Conservation (phyloP, 768 basidiomycete species). For the Amanita jacksonii region DNA sequence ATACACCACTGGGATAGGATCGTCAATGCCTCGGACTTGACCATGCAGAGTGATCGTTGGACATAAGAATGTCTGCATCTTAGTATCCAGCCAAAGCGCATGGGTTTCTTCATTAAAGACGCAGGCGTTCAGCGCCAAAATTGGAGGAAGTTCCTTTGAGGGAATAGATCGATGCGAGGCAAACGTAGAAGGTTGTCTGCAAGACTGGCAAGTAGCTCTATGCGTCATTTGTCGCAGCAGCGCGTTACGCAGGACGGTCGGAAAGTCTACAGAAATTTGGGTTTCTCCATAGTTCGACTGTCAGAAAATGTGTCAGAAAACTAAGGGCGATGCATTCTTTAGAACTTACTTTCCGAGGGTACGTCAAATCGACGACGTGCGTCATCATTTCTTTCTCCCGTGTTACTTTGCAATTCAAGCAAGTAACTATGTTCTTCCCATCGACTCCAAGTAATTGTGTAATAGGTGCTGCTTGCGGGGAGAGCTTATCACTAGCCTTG, state of each 20-base stretch:
- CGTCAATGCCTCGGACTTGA: constrained; percentile 49
- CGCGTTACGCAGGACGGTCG: constrained; percentile 62
- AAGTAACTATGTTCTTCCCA: constrained; percentile 65
- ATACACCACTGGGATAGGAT: constrained; percentile 49
- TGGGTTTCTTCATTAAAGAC: constrained; percentile 69
- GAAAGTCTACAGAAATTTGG: constrained; percentile 38
- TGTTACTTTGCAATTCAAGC: constrained; percentile 62
- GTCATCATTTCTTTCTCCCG: constrained; percentile 70
- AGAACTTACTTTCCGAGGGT: constrained; percentile 66
- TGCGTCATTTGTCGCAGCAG: constrained; percentile 75
- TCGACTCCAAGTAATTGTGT: constrained; percentile 82
- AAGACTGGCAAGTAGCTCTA: constrained; percentile 79
- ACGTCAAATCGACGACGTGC: constrained; percentile 79
- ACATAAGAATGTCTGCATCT: constrained; percentile 49
- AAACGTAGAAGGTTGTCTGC: constrained; percentile 71
- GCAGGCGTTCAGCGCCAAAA: constrained; percentile 80
- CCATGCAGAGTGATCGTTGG: constrained; percentile 48
- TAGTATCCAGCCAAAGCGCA: constrained; percentile 66
- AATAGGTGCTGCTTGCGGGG: constrained; percentile 48
- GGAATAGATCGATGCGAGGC: constrained; percentile 59
- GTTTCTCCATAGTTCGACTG: constrained; percentile 2
- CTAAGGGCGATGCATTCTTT: not conserved
- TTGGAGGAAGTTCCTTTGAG: constrained; percentile 62
- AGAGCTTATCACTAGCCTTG: constrained; percentile 16
- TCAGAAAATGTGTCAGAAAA: not conserved